Conservation (phyloP, 2,329 filamentous ascomycete species). For the Talaromyces piceae region DNA sequence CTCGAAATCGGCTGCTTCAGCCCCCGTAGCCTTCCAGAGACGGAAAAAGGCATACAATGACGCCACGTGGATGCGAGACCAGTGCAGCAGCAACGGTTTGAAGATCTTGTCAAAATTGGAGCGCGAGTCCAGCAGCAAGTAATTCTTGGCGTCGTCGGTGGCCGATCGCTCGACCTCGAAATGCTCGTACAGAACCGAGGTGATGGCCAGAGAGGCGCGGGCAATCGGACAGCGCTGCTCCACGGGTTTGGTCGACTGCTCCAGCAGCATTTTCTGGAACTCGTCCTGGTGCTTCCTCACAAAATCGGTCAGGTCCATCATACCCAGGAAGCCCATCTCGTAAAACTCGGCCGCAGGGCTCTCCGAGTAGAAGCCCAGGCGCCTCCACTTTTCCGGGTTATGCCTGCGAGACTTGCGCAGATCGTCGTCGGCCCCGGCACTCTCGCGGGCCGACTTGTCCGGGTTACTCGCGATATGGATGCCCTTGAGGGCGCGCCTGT, state of each 20-base stretch:
- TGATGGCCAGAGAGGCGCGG: conserved; percentile 77
- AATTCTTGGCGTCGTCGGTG: conserved; percentile 67
- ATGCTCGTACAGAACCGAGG: conserved; percentile 83
- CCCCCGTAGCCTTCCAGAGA: conserved; percentile 84
- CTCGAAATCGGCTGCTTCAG: conserved; percentile 77
- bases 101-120: conserved; percentile 81
- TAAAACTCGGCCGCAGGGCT: conserved; percentile 81
- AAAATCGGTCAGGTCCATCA: conserved; percentile 97
- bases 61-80: conserved; percentile 82
- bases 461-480: conserved; percentile 70
- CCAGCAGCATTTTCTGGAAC: conserved; percentile 84
- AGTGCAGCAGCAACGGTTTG: conserved; percentile 80
- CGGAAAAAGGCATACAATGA: conserved; percentile 82
- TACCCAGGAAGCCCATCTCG: conserved; percentile 76
- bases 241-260: conserved; percentile 69
- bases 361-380: conserved; percentile 86
- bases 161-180: conserved; percentile 88
- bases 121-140: conserved; percentile 64
- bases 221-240: conserved; percentile 79
- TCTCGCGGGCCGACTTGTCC: conserved; percentile 25
- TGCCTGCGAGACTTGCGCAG: conserved; percentile 61
- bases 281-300: conserved; percentile 85
- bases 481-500: conserved; percentile 76
- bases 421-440: conserved; percentile 29
- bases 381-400: conserved; percentile 85